Base-by-base conservation (phyloP, 345 rosid species). In the Balakata baccata region DNA sequence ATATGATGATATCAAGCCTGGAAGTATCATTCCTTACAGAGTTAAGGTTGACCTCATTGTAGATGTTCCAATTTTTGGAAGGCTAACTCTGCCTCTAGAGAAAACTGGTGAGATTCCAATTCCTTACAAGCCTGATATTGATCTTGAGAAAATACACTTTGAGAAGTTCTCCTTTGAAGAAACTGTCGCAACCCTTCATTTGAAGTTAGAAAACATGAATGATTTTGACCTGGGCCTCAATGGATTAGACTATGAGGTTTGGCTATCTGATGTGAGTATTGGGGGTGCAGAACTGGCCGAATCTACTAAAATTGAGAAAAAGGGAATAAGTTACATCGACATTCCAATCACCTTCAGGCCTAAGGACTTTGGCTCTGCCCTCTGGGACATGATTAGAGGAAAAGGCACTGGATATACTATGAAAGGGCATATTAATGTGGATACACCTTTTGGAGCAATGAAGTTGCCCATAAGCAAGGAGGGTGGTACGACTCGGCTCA, bases 321-420 rank as follows among this genome's bases (percentile, higher is more conserved):
- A 91, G 12, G 99, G 94, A 50, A 83, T 88, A 6, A 81, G 76
- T 29, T 53, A 65, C 62, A 54, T 96, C n/a, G 90, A 91, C 6
- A 71, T 96, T 58, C 99, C 98, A 0, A 85, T 96, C 74, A 85
- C 93, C 59, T 96, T 96, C 76, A 84, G 84, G 83, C 99, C 99
- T 25, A 96, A 93, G 86, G 99, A 96, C 60, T 90, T 90, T 75
- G 99, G 99, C 69, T 92, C 98, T 11, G 95, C 98, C 0, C 87
- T 96, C 18, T 96, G 99, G 99, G 99, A 96, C 82, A 88, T 96
- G 96, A 96, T 96, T 13, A 87, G 94, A 74, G 99, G 99, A 50
- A 96, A 74, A 80, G 98, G 98, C 59, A 93, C 97, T 9, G 94
- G 97, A 18, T 93, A 96, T 82, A 75, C 86, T 50, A 89, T 96